Percentiles rank a stretch among this genome's conserved stretches.
These are phyloP conservation scores for Pelargonium myrrhifolium DNA, from an alignment of 441 rosid genomes.

Conservation along the genomic window DNA sequence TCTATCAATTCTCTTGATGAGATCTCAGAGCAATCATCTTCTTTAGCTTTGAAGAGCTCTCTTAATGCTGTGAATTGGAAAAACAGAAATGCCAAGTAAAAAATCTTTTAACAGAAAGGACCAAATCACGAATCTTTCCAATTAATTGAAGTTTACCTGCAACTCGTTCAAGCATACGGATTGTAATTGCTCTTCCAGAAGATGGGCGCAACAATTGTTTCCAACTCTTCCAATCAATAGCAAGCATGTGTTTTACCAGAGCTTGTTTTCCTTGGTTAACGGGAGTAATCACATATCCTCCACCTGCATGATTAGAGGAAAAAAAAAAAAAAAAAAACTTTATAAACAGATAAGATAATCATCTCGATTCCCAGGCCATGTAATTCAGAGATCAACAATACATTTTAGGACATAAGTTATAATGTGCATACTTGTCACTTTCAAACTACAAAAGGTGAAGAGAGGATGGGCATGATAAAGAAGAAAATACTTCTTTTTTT, in stretches of 20 bases:
- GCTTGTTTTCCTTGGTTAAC: slow-evolving; percentile 59
- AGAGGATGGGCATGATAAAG: no score
- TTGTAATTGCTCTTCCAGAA: slow-evolving; percentile 58
- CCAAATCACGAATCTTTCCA: background rate
- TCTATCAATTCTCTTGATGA: slow-evolving; percentile 31
- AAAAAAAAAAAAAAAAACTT: no score
- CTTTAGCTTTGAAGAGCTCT: slow-evolving; percentile 66
- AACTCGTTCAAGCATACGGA: slow-evolving; percentile 71
- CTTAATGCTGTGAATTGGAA: slow-evolving; percentile 46
- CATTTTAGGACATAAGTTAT: no score
- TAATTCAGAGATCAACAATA: no score
- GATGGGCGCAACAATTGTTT: slow-evolving; percentile 54
- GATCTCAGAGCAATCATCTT: slow-evolving; percentile 35
- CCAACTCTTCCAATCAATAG: slow-evolving; percentile 88
- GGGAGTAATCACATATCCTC: slow-evolving; percentile 83
- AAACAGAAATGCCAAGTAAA: background rate
- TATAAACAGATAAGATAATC: background rate
- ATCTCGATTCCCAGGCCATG: no score
- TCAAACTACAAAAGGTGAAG: no score
- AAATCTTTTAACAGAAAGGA: background rate
- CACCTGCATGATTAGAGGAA: slow-evolving; percentile 51
- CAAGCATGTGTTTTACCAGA: slow-evolving; percentile 83
- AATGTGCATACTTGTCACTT: background rate
- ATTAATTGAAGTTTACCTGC: slow-evolving; percentile 38
- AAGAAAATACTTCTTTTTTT: no score